phyloP scores from a whole-genome alignment of 2,329 filamentous ascomycete genomes.

The Orbilia quercus region DNA sequence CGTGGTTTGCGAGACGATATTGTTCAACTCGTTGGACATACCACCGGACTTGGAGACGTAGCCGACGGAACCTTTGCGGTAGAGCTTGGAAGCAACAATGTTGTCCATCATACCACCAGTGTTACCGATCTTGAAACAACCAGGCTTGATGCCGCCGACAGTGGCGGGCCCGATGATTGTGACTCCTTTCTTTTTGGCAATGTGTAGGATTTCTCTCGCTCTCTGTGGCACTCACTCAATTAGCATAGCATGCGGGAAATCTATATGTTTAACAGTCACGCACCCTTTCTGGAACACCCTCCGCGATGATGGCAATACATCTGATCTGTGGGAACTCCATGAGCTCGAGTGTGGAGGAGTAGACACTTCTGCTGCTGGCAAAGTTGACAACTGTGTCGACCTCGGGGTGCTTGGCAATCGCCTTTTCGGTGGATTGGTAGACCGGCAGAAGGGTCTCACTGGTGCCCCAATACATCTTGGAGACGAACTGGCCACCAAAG shows the following conservation, averaged over 20 bases:
- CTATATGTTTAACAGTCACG: conserved; percentile 64
- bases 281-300: conserved; percentile 98
- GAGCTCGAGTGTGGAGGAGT: conserved; percentile 97
- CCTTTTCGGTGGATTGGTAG: conserved; percentile 93
- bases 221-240: conserved; percentile 65
- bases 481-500: conserved; percentile 99
- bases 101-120: conserved; percentile 99
- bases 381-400: conserved; percentile 99
- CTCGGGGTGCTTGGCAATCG: conserved; percentile 93
- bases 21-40: conserved; percentile 99
- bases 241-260: background rate
- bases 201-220: conserved; percentile 96
- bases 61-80: conserved; percentile 97
- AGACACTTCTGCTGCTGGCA: conserved; percentile 97
- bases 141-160: conserved; percentile 98
- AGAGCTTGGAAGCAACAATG: conserved; percentile 99
- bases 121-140: conserved; percentile 99
- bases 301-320: conserved; percentile 98
- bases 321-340: conserved; percentile 98
- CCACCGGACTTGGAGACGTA: conserved; percentile 99
- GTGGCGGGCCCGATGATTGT: conserved; percentile 99
- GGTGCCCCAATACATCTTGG: conserved; percentile 99
- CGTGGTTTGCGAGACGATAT: conserved; percentile 95
- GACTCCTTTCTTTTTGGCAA: conserved; percentile 97
- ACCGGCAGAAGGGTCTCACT: conserved; percentile 98